Evolutionary conservation across 768 basidiomycete genomes (phyloP), one percentile per base, ranked within the genome.

Genomic region (Hericium coralloides): DNA sequence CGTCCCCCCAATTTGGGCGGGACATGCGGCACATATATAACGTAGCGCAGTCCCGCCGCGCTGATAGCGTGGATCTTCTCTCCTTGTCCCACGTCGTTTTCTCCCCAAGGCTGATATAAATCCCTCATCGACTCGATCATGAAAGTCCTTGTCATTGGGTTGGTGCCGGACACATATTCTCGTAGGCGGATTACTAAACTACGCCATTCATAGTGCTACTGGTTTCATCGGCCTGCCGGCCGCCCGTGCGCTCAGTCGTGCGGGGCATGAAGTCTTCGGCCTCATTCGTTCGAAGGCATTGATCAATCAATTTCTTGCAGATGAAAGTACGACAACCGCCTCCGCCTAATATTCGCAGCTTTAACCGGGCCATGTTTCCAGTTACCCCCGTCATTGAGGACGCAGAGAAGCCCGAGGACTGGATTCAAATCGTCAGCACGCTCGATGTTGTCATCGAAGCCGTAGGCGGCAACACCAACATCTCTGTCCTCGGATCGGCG

Each of bases 211-310:
- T n/a, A 45, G 76, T 38, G 74, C 76, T 23, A 71, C 73, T 36
- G 77, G 77, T 22, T 76, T 73, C 64, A 72, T 78, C 48, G 77
- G 76, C 0, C 59, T 72, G 5, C 76, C 77, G 3, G 70, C 70
- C 17, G 70, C 75, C 2, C 73, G 76, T 54, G 78, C 78, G 0
- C 70, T 78, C 41, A 67, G 71, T 9, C 74, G 77, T 26, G 73
- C 71, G 0, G 78, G 78, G 0, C 76, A 79, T 54, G 68, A 71
- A 18, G 78, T 79, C 1, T 77, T 75, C 53, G 77, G 77, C 17
- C 61, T 70, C 37, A 76, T 76, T 0, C 73, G 78, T 43, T 75
- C 73, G 0, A 49, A 57, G 10, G 61, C 47, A 1, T 75, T 73
- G 53, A 71, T 65, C 0, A 70, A 68, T 37, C 49, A 54, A 39